Conservation (phyloP, 108 stramenopile genomes). For the Pseudonitzschia pungens region DNA sequence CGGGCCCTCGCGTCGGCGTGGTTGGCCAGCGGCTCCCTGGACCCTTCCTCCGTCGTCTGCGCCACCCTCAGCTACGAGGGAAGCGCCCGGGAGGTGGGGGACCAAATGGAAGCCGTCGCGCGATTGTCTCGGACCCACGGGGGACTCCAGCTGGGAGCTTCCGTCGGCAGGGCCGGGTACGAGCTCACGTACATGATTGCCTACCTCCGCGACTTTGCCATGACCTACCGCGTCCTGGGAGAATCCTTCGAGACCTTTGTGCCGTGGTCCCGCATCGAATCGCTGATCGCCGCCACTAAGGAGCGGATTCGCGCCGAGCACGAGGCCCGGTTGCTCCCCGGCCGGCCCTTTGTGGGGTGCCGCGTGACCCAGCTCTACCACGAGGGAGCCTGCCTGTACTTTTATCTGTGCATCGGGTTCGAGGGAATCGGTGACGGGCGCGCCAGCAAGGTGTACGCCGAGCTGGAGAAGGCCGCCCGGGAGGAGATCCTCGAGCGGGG, state of each 20-base stretch:
- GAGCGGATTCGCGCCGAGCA: slow-evolving; percentile 70
- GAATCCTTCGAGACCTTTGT: slow-evolving; percentile 95
- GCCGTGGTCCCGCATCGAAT: slow-evolving; percentile 80
- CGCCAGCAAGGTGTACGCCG: slow-evolving; percentile 60
- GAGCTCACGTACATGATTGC: slow-evolving; percentile 94
- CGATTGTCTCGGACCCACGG: slow-evolving; percentile 51
- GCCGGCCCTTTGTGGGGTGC: slow-evolving; percentile 78
- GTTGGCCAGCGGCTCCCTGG: background rate
- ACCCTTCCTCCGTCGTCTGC: slow-evolving; percentile 62
- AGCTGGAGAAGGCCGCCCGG: slow-evolving; percentile 83
- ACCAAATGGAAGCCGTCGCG: slow-evolving; percentile 58
- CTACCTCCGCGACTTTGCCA: slow-evolving; percentile 93
- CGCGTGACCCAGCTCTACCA: slow-evolving; percentile 95
- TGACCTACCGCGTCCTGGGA: slow-evolving; percentile 82
- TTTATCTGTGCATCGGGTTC: slow-evolving; percentile 88
- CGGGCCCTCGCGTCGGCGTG: slow-evolving; percentile 1
- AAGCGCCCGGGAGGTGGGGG: slow-evolving; percentile 53
- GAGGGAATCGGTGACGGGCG: slow-evolving; percentile 49
- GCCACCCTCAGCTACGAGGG: slow-evolving; percentile 92
- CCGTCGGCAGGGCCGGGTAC: slow-evolving; percentile 82
- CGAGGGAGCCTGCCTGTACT: slow-evolving; percentile 92
- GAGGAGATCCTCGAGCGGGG: slow-evolving; percentile 83
- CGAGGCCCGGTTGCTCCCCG: slow-evolving; percentile 62
- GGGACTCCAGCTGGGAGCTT: slow-evolving; percentile 75
- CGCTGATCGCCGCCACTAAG: slow-evolving; percentile 62